Base-by-base conservation (phyloP, 371 early-diverging fungal species). In the Thermomucor indicae-seudaticae region DNA sequence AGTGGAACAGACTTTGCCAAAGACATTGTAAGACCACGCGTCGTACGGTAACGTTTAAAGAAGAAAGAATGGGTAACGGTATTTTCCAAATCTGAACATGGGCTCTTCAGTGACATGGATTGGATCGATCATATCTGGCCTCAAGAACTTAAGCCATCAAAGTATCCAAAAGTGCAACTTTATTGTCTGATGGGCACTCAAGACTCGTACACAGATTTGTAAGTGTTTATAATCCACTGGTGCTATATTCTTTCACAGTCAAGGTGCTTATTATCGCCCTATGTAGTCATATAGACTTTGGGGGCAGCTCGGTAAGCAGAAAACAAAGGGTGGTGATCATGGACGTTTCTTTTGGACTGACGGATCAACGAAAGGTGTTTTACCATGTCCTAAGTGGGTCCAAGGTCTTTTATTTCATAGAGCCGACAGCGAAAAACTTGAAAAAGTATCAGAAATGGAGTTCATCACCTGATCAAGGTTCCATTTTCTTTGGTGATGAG, bases 111-210 rank as follows among this genome's bases (percentile, higher is more conserved):
- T 25, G 88, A 93, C 22, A 51, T 95, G 43, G 96, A 95, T 64
- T 91, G 91, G 89, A 80, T 86, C 27, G 91, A 91, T 44, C 66
- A 75, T 31, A 76, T 86, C 57, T 95, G 96, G 96, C 96, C 96
- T 1, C 37, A 52, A 6, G 61, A 78, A 12, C 58, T 75, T 24
- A 62, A 72, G 46, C 67, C 63, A 14, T 60, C 63, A 19, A 88
- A 86, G 58, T 90, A 83, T 51, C 94, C 96, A 17, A 80, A 81
- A 53, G 93, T 92, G 0, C 91, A 92, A 53, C 70, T 91, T 6
- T 94, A 93, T 60, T 94, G 93, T 52, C 67, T 94, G 49, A 93
- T 94, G 95, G 86, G 91, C 41, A 91, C 91, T 22, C 79, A 82
- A 58, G 87, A 89, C 42, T 86, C 90, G 4, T 94, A 87, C 60